Evolutionary conservation across 148 eudicot genomes (phyloP), one percentile per base, ranked within the genome.

Genomic region (Agrostemma githago): DNA sequence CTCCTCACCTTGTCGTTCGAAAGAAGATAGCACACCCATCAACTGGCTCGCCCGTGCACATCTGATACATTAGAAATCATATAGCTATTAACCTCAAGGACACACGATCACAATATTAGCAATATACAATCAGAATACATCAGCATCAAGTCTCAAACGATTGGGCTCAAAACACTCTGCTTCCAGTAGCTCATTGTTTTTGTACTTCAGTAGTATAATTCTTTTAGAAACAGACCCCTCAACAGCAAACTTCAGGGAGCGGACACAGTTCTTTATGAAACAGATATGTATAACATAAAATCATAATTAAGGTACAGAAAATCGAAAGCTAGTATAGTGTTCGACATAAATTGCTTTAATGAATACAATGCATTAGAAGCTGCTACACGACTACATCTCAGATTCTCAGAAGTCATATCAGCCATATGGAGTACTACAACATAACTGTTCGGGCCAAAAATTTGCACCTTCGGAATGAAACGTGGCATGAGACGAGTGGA

Each of bases 1-100:
- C 60, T 69, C 42, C 64, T 72, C 87, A 92, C 98, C 93, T 90
- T 64, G 90, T 86, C 64, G 79, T 74, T 76, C 90, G 92, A 97
- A 97, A 95, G 88, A 92, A 95, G 72, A 90, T 86, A 84, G 98
- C 98, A 87, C 98, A 95, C n/a, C 98, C 98, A 86, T 95, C 98
- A 82, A 84, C 76, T 59, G 93, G 93, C 74, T 76, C 84, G 56
- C 98, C 98, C 69, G 97, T 95, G 72, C 98, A 92, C 98, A 88
- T 92, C 98, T 95, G 78, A 8, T 54, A 82, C 72, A 75, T 69
- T 66, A 64, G 19, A 37, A 72, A 44, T 65, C 67, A 46, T 40
- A 56, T 59, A 67, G 71, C 39, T 72, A 77, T 76, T 21, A 72
- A 66, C 66, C 43, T 34, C 8, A 62, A 20, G 48, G 8, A 63